Evolutionary conservation across 2,329 filamentous ascomycete species (phyloP).

Genomic region (Colletotrichum simmondsii): DNA sequence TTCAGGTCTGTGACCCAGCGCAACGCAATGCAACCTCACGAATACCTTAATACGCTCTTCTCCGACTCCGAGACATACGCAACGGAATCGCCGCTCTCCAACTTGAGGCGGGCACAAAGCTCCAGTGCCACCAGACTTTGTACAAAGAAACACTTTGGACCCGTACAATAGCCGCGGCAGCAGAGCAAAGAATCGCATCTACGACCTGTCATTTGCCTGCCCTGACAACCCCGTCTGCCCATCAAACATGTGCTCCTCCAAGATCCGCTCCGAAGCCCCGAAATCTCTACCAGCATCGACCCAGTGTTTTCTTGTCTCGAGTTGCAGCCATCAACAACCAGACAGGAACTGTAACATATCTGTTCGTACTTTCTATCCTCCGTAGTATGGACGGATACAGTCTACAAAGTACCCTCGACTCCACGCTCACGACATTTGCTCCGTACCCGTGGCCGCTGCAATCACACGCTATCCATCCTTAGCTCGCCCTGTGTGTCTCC

Average conservation of each 20-base stretch:
- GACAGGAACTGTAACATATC: conserved; percentile 6
- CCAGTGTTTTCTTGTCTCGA: conserved; percentile 17
- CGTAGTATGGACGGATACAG: not conserved
- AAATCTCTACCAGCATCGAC: conserved; percentile 21
- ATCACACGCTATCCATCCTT: conserved; percentile 32
- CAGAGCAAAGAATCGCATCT: conserved; percentile 9
- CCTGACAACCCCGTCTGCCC: conserved; percentile 9
- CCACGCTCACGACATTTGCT: conserved; percentile 33
- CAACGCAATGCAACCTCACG: not conserved
- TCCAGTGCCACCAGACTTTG: not conserved
- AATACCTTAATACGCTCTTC: not conserved
- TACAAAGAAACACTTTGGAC: conserved; percentile 3
- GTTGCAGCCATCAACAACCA: conserved; percentile 30
- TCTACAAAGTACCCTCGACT: conserved; percentile 5
- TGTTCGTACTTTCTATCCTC: not conserved
- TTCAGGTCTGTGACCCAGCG: not conserved
- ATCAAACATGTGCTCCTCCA: conserved; percentile 26
- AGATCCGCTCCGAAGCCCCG: conserved; percentile 23
- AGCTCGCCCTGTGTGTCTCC: conserved; percentile 21
- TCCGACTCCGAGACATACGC: not conserved
- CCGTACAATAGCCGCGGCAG: conserved; percentile 4
- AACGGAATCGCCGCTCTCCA: not conserved
- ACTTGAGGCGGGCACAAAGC: conserved; percentile 16
- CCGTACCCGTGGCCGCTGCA: conserved; percentile 24
- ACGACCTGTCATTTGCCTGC: conserved; percentile 24